A percentile compares a stretch with the other conserved stretches of the same genome.
phyloP scores from a whole-genome alignment of 179 eudicot species.

The Beta corolliflora region DNA sequence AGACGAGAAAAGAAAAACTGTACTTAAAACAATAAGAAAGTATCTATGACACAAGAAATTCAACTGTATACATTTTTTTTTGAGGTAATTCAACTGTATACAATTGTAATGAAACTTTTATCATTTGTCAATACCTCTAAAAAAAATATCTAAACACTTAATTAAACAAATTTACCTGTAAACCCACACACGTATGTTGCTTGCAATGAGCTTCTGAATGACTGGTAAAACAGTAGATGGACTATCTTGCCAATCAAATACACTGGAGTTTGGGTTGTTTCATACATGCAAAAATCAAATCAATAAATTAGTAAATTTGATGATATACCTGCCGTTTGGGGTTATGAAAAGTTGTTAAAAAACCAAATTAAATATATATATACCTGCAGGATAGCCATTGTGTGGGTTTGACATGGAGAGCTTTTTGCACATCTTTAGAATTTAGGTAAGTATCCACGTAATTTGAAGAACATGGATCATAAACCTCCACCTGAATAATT shows the following conservation, averaged over 20 bases:
- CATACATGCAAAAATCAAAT: neutral
- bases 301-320: no score
- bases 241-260: conserved; percentile 57
- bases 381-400: conserved; percentile 42
- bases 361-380: neutral
- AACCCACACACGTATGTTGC: conserved; percentile 70
- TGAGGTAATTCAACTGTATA: no score
- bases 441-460: conserved; percentile 71
- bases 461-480: conserved; percentile 66
- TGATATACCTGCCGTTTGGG: no score
- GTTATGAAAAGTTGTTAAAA: neutral
- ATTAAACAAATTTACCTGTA: conserved; percentile 50
- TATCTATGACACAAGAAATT: no score
- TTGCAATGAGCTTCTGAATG: conserved; percentile 54
- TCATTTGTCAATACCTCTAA: no score
- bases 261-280: conserved; percentile 5
- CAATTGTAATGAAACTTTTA: no score
- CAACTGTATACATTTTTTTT: no score
- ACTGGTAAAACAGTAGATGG: conserved; percentile 61
- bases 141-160: no score
- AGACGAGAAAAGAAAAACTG: no score
- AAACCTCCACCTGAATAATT: conserved; percentile 28
- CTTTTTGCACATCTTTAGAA: conserved; percentile 59
- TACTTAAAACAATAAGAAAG: no score
- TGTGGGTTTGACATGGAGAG: conserved; percentile 59